Percentiles rank a stretch among this genome's conserved stretches.
Conservation (phyloP, 805 yeast species). For the Yarrowia keelungensis region DNA sequence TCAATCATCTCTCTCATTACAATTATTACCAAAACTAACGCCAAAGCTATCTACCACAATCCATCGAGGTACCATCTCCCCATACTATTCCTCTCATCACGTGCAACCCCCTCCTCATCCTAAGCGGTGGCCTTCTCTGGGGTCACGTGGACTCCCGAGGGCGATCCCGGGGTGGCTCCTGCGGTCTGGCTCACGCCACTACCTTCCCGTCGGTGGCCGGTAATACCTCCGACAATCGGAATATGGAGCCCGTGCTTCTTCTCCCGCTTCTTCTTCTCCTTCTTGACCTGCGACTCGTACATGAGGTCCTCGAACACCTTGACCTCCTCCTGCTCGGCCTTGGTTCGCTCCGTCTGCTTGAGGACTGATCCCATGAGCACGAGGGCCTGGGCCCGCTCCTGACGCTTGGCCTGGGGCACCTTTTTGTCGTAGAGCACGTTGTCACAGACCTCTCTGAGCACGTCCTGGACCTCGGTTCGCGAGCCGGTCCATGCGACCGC, state of each 20-base stretch:
- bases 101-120: conserved; percentile 16
- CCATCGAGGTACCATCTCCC: conserved; percentile 19
- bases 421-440: conserved; percentile 72
- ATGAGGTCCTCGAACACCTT: conserved; percentile 87
- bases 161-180: not conserved
- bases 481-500: conserved; percentile 97
- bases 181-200: not conserved
- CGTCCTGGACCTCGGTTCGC: conserved; percentile 74
- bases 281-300: conserved; percentile 77
- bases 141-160: not conserved
- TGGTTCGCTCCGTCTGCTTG: conserved; percentile 69
- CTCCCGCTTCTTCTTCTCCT: conserved; percentile 43
- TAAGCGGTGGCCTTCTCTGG: conserved; percentile 33
- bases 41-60: conserved; percentile 7
- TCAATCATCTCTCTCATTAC: too few relatives aligned
- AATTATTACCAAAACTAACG: too few relatives aligned
- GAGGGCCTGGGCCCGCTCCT: conserved; percentile 81
- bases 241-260: conserved; percentile 30
- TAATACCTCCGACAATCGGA: not conserved
- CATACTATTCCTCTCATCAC: not conserved
- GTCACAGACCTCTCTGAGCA: conserved; percentile 83
- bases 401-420: conserved; percentile 65
- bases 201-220: conserved; percentile 18
- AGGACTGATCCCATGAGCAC: conserved; percentile 74
- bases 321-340: conserved; percentile 93